A percentile compares a stretch with the other conserved stretches of the same genome.
phyloP scores from a whole-genome alignment of 73 alveolate genomes.

The Breviolum minutum region DNA sequence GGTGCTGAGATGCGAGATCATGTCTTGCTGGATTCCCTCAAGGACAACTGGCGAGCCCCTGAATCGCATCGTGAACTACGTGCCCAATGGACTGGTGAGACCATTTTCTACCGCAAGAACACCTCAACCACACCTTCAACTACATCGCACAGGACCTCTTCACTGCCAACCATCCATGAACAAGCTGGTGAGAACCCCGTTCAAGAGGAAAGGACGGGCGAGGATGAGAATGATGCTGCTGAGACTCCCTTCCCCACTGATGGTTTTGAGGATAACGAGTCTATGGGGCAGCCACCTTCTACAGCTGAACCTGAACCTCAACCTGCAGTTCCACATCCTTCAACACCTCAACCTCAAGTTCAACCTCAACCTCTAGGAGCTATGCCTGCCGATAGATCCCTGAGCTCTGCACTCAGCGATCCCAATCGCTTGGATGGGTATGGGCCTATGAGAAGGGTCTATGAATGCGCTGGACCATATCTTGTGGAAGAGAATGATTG shows the following conservation, averaged over 20 bases:
- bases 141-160: background rate
- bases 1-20: background rate
- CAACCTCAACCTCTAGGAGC: background rate
- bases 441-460: background rate
- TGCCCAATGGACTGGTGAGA: background rate
- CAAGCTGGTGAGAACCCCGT: background rate
- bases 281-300: background rate
- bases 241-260: too few species aligned
- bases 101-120: background rate
- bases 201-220: slow-evolving; percentile 8
- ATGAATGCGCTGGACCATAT: background rate
- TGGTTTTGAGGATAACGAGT: background rate
- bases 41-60: background rate
- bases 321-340: background rate
- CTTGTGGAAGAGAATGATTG: background rate
- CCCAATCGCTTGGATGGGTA: background rate
- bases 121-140: background rate
- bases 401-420: background rate
- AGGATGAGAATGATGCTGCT: background rate
- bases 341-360: background rate
- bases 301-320: background rate
- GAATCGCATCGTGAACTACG: background rate
- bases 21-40: background rate
- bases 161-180: background rate
- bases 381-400: background rate